Base-by-base conservation (phyloP, 192 early-diverging fungal species). In the Podila epicladia region DNA sequence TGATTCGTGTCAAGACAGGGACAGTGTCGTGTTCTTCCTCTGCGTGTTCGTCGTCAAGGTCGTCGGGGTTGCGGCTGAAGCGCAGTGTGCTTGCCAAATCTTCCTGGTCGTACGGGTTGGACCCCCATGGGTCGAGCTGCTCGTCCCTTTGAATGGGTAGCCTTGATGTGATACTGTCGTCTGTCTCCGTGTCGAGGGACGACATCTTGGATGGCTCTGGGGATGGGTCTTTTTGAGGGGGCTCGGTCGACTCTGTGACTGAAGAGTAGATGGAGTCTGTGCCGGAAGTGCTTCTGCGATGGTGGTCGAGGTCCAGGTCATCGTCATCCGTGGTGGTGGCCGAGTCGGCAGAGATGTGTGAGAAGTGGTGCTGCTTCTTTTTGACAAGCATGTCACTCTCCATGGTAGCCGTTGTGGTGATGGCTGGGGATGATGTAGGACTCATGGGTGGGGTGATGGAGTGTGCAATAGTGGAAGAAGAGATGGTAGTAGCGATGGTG, bases 201-300 rank as follows among this genome's bases (percentile, higher is more conserved):
- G 24, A 32, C 29, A 41, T 49, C 9, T 19, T 24, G 12, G 31
- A 17, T 31, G 28, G 38, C 13, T 48, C 26, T 1, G 57, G 12
- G 32, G 66, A 22, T 12, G 67, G 15, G 4, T 58, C 62, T 35
- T 72, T 73, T 28, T 73, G 45, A 50, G 70, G 4, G 70, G 71
- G 17, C 69, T 41, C 76, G n/a, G 77, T 80, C n/a, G 77, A 22
- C 58, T 80, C 77, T 38, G 77, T 80, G 55, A 69, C 77, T 9
- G 71, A 71, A n/a, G 77, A 80, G 71, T 65, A 80, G 41, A 80
- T 65, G 22, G 77, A 80, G 61, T 80, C 77, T 13, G 77, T 65
- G 31, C 71, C 67, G 35, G 77, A 80, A 29, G 57, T 28, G 48
- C 62, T 73, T 28, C 77, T 71, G 31, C 77, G 77, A 57, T 73